Evolutionary conservation across 75 land plant species (phyloP), one percentile per base, ranked within the genome.

Genomic region (Cupressus sempervirens): DNA sequence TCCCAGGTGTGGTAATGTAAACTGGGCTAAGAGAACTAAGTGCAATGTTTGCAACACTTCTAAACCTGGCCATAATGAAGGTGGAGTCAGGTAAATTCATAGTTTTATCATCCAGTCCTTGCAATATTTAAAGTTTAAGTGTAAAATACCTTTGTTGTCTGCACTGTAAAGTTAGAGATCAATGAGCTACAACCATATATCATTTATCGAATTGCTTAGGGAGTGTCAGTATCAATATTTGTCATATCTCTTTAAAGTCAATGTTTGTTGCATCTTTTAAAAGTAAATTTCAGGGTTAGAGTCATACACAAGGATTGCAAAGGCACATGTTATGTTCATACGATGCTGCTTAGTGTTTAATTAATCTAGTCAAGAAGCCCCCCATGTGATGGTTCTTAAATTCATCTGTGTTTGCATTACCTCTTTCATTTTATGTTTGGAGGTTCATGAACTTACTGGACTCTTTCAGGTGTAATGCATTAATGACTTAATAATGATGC

Each of bases 1-100:
- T 32, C 43, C 26, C 88, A 97, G 99, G 99, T 97, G 99, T 93
- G 99, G 92, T 34, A 97, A 97, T 82, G 94, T 95, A 67, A 97
- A 97, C 84, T 97, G 99, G 99, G 99, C 98, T 35, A 97, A 97
- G 85, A 94, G 99, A 1, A 89, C 87, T 20, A 97, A 97, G 46
- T 97, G 99, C 92, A 97, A 97, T 86, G 92, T 97, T 20, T 97
- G 99, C 84, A 97, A 96, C 84, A 97, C 99, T 30, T 92, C 93
- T 35, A 96, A 96, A 58, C 99, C 99, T 76, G 99, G 99, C 67
- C 93, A 91, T 72, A 97, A 92, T 89, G 98, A 97, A 85, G 99
- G 96, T 84, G 99, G 99, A 67, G 96, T 96, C 35, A 94, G 99
- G 99, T 97, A 87, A 74, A 52, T 20, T 56, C 0, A 83, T 43